Evolutionary conservation across 805 yeast species (phyloP), one percentile per base, ranked within the genome.

Genomic region (Candida chauliodis): DNA sequence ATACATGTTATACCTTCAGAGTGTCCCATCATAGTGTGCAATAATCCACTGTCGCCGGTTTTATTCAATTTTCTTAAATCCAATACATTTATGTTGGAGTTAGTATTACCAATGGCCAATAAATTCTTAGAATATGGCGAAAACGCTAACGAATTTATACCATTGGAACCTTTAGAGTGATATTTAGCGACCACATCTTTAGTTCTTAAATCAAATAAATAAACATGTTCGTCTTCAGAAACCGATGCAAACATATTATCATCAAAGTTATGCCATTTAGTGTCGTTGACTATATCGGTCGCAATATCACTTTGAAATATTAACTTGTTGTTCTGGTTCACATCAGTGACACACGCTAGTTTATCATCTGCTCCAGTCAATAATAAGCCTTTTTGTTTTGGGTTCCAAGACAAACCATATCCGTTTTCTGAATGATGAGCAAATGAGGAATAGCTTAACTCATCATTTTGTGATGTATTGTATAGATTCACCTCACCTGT

Each of bases 11-110:
- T 77, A 1, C 84, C 61, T 22, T 76, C 86, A 3, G 82, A 78
- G 50, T 88, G 96, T 1, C 93, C 93, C 76, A 81, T 71, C 79
- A 85, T 81, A 3, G 82, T 71, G 55, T 85, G 93, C 8, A 85
- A 65, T 17, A 71, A 63, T 4, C 65, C 61, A 3, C 53, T 45
- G 1, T 46, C 35, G 9, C 32, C 35, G 16, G 37, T 35, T 3
- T 34, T 26, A 22, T 50, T 30, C 30, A 76, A 50, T 30, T 67
- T 66, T 51, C 93, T 69, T 24, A 76, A 50, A 52, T 85, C 93
- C 43, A 80, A 73, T n/a, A 85, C 55, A 39, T 76, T 76, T 26
- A 84, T 73, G 43, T 79, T 78, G 6, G 84, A 71, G 52, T 82
- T 84, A 25, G 79, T 75, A 37, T 84, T 79, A 5, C 90, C 93